Evolutionary conservation across 768 basidiomycete species (phyloP), one percentile per base, ranked within the genome.

Genomic region (Pleurotus platypus): DNA sequence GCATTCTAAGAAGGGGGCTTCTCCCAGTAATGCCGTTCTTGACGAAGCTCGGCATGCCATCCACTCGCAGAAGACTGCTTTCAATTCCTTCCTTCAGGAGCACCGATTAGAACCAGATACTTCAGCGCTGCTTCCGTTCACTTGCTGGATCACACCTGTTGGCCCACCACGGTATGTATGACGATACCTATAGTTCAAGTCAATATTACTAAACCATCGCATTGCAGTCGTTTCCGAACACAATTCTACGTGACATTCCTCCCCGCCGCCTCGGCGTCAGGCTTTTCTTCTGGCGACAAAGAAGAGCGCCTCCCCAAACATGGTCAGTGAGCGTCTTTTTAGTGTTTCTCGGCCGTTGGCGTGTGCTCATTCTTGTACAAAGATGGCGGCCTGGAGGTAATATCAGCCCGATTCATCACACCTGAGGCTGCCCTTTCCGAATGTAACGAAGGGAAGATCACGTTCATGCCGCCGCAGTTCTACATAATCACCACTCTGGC

Each of bases 391-490:
- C 80, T 81, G 62, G 89, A 90, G 70, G 84, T 90, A 57, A 75
- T 88, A 49, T 78, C 81, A 39, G 81, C 86, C 2, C 81, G 82
- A n/a, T 90, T 89, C 66, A 57, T 87, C 27, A 82, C 79, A 61
- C 86, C 86, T 0, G 64, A 61, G 5, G 70, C 70, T 13, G 84
- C 82, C 16, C 69, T 90, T 49, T 67, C 72, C 1, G 83, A 84
- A 65, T 84, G 80, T 64, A 68, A 65, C 16, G 71, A 72, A 27
- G 72, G 77, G 18, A 74, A 76, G 57, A 83, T 89, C 57, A 73
- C 73, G 3, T 74, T 89, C 46, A 84, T 89, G 84, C 87, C 88
- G 15, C 89, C 89, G 11, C 89, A 90, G 65, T 86, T 78, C 64
- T 90, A 90, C 66, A 78, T 90, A 51, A 68, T 90, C 24, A 72